Base-by-base conservation (phyloP, 1,284 basidiomycete species). In the Stygiomarasmius scandens region DNA sequence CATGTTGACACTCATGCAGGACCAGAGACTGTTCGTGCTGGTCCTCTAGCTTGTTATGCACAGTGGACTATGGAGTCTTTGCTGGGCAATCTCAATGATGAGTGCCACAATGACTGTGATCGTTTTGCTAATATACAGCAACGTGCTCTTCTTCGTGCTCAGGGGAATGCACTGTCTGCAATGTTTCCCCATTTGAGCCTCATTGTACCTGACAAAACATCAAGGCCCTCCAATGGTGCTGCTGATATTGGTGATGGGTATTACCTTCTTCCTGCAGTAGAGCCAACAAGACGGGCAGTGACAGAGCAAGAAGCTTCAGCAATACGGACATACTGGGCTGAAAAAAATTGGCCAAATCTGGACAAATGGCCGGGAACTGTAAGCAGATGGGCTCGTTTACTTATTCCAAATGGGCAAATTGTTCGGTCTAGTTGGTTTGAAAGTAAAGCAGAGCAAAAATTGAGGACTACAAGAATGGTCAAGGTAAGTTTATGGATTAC, bases 391-490 rank as follows among this genome's bases (percentile, higher is more conserved):
- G 70, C 68, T 22, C 59, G 65, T 0, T 49, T 75, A 2, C 56
- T 48, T 1, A 65, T 75, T 27, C 69, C 70, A 2, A 73, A 70
- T 58, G 67, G 68, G 2, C 72, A 75, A 54, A 66, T 66, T 46
- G 68, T 65, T 2, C 64, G 69, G 0, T 68, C 63, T 41, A 60
- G 58, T 5, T 75, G 69, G 70, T 68, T 67, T 52, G 72, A 75
- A 54, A 58, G 24, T 8, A 16, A 48, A 43, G 66, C 65, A 47
- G 52, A 60, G 10, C 25, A 62, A 2, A 65, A 67, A 12, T 43
- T 67, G 19, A 58, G 67, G 5, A 65, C 63, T 25, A 25, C 69
- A 16, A 52, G 69, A 1, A 70, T 67, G 55, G 64, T 72, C 3
- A 67, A 62, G 62, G 73, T 72, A 60, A 45, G 62, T 62, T 50